Base-by-base conservation (phyloP, 75 land plant genomes). In the Selaginella moellendorffii region DNA sequence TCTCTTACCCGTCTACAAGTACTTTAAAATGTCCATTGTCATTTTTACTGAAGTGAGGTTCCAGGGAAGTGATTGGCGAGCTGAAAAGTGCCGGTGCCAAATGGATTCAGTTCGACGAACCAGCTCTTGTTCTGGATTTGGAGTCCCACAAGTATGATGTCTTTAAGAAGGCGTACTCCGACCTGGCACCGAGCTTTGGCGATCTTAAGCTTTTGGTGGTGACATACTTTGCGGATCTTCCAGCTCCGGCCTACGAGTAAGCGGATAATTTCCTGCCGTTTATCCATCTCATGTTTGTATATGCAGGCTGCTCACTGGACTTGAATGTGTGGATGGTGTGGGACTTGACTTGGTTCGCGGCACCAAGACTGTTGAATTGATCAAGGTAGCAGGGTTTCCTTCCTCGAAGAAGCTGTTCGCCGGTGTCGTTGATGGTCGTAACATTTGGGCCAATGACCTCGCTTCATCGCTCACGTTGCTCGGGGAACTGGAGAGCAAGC, bases 51-150 rank as follows among this genome's bases (percentile, higher is more conserved):
- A n/a, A n/a, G n/a, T 1, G 1, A 20, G 19, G 29, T 0, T 63
- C 2, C 80, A 86, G 90, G 87, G 78, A 84, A 66, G 82, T 86
- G 25, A 66, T 86, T 10, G 29, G 69, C 46, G 84, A 86, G 69
- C 68, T 86, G 67, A 79, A 84, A 66, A 79, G 79, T n/a, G 87
- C 80, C 31, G 90, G 90, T 67, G 87, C 87, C 31, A 65, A 85
- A 24, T 79, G 82, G 83, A 77, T 86, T 54, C 90, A 86, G 72
- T 75, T 86, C 26, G 90, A 84, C 75, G 90, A 86, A 63, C 90
- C 90, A 21, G 69, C 76, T 17, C 84, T 86, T 73, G 87, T 83
- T 5, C 59, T 64, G 71, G 90, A 86, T 74, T 83, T 86, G 27
- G 84, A 83, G 0, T 29, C 84, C 9, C 69, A 71, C 52, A 69